A percentile compares a stretch with the other conserved stretches of the same genome.
Conservation (phyloP, 371 early-diverging fungal species). For the Zychaea mexicana region DNA sequence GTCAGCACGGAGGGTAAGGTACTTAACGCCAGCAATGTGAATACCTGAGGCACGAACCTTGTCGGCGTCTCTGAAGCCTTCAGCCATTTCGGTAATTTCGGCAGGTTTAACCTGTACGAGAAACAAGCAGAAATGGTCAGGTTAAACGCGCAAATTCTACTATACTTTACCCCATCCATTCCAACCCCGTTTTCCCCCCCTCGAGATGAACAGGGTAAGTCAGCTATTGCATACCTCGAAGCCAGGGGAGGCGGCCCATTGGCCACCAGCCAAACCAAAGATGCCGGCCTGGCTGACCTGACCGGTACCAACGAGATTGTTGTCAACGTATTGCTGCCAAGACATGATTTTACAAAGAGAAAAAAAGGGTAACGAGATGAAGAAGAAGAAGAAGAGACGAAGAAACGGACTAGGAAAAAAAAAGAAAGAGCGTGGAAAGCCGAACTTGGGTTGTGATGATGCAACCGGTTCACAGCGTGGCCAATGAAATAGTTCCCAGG, state of each 20-base stretch:
- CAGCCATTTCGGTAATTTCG: constrained; percentile 64
- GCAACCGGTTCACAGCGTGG: neutral
- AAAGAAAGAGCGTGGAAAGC: neutral
- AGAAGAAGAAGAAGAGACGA: neutral
- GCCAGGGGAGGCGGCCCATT: constrained; percentile 80
- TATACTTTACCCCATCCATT: too few relatives aligned
- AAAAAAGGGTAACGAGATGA: constrained; percentile 13
- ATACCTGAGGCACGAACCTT: constrained; percentile 71
- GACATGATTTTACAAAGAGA: constrained; percentile 57
- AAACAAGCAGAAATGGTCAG: neutral
- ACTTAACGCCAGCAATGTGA: constrained; percentile 69
- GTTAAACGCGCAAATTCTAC: too few relatives aligned
- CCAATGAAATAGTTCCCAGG: neutral
- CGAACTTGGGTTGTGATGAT: neutral
- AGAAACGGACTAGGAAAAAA: neutral
- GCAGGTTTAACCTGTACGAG: constrained; percentile 47
- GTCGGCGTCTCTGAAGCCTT: constrained; percentile 66
- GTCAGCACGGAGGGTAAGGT: constrained; percentile 70
- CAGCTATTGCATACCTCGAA: constrained; percentile 59
- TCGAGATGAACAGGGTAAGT: constrained; percentile 11
- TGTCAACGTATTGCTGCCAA: constrained; percentile 90
- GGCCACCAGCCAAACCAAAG: constrained; percentile 75
- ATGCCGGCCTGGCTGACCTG: constrained; percentile 78
- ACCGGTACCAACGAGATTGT: constrained; percentile 78
- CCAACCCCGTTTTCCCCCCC: neutral